Percentiles rank a stretch among this genome's conserved stretches.
Conservation (phyloP, 208 protist genomes). For the Phytomonas francai region DNA sequence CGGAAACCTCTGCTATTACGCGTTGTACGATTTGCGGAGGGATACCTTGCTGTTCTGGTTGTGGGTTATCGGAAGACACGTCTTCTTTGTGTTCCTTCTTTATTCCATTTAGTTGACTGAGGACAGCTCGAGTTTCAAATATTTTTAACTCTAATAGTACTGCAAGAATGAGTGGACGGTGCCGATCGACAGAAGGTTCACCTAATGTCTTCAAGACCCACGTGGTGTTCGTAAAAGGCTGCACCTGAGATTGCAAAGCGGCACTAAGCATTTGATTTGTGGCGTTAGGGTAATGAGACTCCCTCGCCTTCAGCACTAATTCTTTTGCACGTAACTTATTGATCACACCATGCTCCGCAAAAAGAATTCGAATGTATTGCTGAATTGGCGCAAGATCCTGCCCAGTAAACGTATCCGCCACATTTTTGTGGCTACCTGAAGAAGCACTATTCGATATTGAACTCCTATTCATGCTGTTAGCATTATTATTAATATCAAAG, state of each 20-base stretch:
- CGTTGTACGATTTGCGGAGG: slow-evolving; percentile 28
- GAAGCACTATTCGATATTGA: not conserved
- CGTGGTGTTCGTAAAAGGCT: slow-evolving; percentile 67
- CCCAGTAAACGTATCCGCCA: not conserved
- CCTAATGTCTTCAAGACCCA: slow-evolving; percentile 65
- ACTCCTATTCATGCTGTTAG: not conserved
- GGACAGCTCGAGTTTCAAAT: slow-evolving; percentile 46
- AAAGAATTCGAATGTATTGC: slow-evolving; percentile 57
- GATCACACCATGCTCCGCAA: slow-evolving; percentile 73
- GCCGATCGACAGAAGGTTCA: slow-evolving; percentile 63
- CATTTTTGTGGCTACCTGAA: not conserved
- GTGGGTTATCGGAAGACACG: slow-evolving; percentile 11
- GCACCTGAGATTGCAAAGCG: slow-evolving; percentile 57
- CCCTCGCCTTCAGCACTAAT: slow-evolving; percentile 50
- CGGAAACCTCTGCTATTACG: slow-evolving; percentile 65
- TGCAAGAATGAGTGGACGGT: slow-evolving; percentile 60
- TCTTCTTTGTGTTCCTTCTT: slow-evolving; percentile 12
- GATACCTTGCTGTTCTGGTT: slow-evolving; percentile 11
- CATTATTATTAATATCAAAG: slow-evolving; percentile 4
- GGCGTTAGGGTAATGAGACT: slow-evolving; percentile 53
- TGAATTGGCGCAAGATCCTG: slow-evolving; percentile 41
- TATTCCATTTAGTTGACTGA: slow-evolving; percentile 21
- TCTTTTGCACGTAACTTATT: slow-evolving; percentile 81
- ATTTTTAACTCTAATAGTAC: slow-evolving; percentile 42
- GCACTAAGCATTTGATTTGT: slow-evolving; percentile 72